Conservation (phyloP, 306 rosid genomes). For the Cicer pinnatifidum region DNA sequence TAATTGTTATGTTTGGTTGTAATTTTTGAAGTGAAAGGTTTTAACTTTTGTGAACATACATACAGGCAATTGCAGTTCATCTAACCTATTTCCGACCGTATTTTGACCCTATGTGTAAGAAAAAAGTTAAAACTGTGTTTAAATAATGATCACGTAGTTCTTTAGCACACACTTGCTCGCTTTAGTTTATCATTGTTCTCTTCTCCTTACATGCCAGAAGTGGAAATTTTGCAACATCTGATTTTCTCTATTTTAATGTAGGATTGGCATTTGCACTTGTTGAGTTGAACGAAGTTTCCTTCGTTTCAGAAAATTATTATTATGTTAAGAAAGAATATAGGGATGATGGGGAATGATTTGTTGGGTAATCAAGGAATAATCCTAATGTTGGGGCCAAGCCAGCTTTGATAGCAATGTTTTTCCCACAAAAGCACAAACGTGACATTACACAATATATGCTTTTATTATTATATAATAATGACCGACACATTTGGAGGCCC, state of each 20-base stretch:
- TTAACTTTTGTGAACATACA: too few species aligned
- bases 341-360: slow-evolving; percentile 36
- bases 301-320: neutral
- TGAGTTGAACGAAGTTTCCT: too few species aligned
- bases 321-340: slow-evolving; percentile 6
- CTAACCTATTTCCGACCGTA: too few species aligned
- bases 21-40: too few species aligned
- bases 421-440: slow-evolving; percentile 41
- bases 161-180: too few species aligned
- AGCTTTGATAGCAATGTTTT: slow-evolving; percentile 39
- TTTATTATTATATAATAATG: slow-evolving; percentile 42
- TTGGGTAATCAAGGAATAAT: slow-evolving; percentile 46
- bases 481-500: slow-evolving; percentile 46
- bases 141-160: too few species aligned
- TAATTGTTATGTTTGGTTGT: too few species aligned
- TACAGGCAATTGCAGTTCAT: too few species aligned
- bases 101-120: too few species aligned
- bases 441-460: slow-evolving; percentile 35
- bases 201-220: neutral
- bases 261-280: too few species aligned
- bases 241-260: neutral
- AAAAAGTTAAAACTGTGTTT: too few species aligned
- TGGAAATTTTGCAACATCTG: slow-evolving; percentile 2
- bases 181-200: too few species aligned
- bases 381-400: slow-evolving; percentile 39